Evolutionary conservation across 768 basidiomycete species (phyloP).

Genomic region (Termitomyces sp.): DNA sequence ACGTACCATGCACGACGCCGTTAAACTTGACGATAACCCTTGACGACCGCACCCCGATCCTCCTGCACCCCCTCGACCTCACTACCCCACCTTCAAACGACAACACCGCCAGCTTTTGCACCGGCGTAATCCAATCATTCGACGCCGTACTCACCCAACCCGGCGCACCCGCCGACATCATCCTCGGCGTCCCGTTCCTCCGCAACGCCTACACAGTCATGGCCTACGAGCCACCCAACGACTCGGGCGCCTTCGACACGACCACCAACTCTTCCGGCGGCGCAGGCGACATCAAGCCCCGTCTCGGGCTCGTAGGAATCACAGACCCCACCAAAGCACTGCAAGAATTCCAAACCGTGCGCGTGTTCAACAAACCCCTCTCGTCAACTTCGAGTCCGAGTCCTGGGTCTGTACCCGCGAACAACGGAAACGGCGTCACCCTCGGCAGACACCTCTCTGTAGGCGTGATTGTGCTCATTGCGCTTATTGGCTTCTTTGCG

Average conservation of each 20-base stretch:
- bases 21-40: slow-evolving; percentile 70
- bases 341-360: slow-evolving; percentile 64
- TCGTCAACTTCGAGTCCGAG: too few species aligned
- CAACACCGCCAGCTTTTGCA: slow-evolving; percentile 38
- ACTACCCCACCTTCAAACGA: slow-evolving; percentile 42
- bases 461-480: too few species aligned
- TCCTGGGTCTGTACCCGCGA: too few species aligned
- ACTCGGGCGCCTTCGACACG: neutral
- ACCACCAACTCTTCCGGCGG: neutral
- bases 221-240: neutral
- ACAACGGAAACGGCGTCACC: too few species aligned
- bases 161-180: slow-evolving; percentile 50
- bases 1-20: slow-evolving; percentile 65
- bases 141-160: slow-evolving; percentile 34
- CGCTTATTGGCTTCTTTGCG: too few species aligned
- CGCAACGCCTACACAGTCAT: slow-evolving; percentile 68
- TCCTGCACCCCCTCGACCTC: slow-evolving; percentile 75
- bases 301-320: slow-evolving; percentile 57
- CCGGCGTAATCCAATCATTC: slow-evolving; percentile 63
- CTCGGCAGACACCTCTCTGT: too few species aligned
- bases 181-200: slow-evolving; percentile 77
- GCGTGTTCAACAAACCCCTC: too few species aligned
- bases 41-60: slow-evolving; percentile 48
- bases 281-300: slow-evolving; percentile 27
- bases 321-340: slow-evolving; percentile 61